These are phyloP conservation scores for Zostera marina DNA, from an alignment of 116 monocot genomes.

Conservation along the genomic window DNA sequence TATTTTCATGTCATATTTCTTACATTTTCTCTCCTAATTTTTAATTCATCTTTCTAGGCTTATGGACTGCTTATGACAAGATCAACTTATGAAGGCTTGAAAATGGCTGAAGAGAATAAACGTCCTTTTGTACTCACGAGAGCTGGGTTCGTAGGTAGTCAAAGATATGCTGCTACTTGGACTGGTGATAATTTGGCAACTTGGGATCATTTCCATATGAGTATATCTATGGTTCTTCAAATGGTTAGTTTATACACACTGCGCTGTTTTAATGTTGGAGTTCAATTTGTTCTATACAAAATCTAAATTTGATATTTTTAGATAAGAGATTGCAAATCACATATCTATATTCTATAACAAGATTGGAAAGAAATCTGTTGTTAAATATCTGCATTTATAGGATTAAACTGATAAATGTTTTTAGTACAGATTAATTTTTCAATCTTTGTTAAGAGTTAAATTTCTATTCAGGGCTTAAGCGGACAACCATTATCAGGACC, in stretches of 20 bases:
- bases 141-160: slow-evolving; percentile 93
- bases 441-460: not conserved
- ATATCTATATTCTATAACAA: no score
- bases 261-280: no score
- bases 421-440: not conserved
- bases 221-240: slow-evolving; percentile 85
- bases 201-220: slow-evolving; percentile 98
- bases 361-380: no score
- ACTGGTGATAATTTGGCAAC: slow-evolving; percentile 83
- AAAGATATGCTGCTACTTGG: slow-evolving; percentile 98
- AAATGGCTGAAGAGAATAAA: slow-evolving; percentile 40
- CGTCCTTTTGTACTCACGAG: slow-evolving; percentile 96
- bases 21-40: not conserved
- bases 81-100: slow-evolving; percentile 94
- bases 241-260: slow-evolving; percentile 39
- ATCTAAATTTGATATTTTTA: no score
- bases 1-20: not conserved
- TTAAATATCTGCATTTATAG: no score
- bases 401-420: not conserved
- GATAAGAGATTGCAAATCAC: no score
- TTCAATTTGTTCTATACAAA: no score
- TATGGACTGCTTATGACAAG: slow-evolving; percentile 97
- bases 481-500: slow-evolving; percentile 96
- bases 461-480: slow-evolving; percentile 57
- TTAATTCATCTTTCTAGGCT: slow-evolving; percentile 19